Evolutionary conservation across 1,284 basidiomycete genomes (phyloP).

Genomic region (Heterobasidion occidentale): DNA sequence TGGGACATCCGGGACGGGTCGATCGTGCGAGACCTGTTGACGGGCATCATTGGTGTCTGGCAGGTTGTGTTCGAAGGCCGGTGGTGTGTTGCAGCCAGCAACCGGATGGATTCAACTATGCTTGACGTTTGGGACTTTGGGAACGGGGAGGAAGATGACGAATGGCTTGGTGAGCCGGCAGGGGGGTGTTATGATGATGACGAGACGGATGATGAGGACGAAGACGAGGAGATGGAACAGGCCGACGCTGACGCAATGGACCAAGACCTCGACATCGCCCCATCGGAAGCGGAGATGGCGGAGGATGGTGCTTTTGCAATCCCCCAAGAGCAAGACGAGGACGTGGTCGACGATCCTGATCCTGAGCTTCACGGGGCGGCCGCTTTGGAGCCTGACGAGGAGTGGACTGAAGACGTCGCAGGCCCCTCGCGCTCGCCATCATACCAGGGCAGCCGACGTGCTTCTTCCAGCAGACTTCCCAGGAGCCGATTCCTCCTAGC

Average conservation of each 20-base stretch:
- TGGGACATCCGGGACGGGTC: constrained; percentile 88
- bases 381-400: constrained; percentile 1
- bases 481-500: constrained; percentile 5
- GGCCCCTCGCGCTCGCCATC: constrained; percentile 6
- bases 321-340: constrained; percentile 23
- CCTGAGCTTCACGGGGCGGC: constrained; percentile 14
- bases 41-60: constrained; percentile 89
- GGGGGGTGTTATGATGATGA: constrained; percentile 47
- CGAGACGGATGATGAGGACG: constrained; percentile 36
- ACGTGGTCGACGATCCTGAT: constrained; percentile 12
- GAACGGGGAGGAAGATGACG: constrained; percentile 46
- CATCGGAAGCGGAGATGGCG: constrained; percentile 37
- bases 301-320: constrained; percentile 26
- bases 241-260: constrained; percentile 61
- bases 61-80: constrained; percentile 90
- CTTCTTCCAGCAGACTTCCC: constrained; percentile 3
- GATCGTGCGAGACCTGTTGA: constrained; percentile 79
- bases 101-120: constrained; percentile 70
- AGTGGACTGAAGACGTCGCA: neutral
- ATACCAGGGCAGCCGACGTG: neutral
- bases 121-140: constrained; percentile 87
- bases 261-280: constrained; percentile 44
- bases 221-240: constrained; percentile 35
- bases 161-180: constrained; percentile 46
- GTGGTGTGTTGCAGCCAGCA: constrained; percentile 90